Base-by-base conservation (phyloP, 1,284 basidiomycete genomes). In the Trametes polyzona region DNA sequence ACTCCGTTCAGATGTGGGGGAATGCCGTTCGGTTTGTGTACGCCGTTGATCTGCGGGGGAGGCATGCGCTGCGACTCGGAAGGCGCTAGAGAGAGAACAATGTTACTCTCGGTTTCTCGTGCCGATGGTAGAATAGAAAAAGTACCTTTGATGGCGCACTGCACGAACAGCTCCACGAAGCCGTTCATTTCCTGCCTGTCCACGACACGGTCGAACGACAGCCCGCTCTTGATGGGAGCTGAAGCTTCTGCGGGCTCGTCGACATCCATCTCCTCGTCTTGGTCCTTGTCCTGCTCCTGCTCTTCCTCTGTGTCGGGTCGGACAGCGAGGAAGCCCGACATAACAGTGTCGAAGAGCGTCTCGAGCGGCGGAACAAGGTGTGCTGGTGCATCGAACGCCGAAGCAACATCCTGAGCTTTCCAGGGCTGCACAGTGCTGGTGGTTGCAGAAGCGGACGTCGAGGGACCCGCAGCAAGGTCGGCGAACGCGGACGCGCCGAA, bases 311-410 rank as follows among this genome's bases (percentile, higher is more conserved):
- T 64, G 1, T 55, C 40, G 16, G 64, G 35, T 10, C 71, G 67
- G 9, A 51, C 64, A 47, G 77, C 79, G 60, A 96, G 74, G 67
- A 93, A 83, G 46, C 82, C 78, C 42, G 81, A 78, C 67, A 96
- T 81, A 64, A 95, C 76, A 16, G 87, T 76, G 32, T 91, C 87
- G 69, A 92, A 96, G 39, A 96, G 72, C 47, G 80, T 76, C 47
- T 87, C 82, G 54, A 95, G 76, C 4, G 93, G 86, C 14, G 94
- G 93, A 65, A 93, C 80, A 46, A 93, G 81, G 74, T 95, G 90
- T 27, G 90, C 83, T 4, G 94, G 89, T 3, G 81, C 83, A 59
- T 88, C 83, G 67, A 95, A 91, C 41, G 88, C 74, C 54, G 76
- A 75, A n/a, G 74, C 66, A 2, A 73, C 72, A 59, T 78, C 74